phyloP scores from a whole-genome alignment of 1,284 basidiomycete species.

The Cyathus pygmaeus region DNA sequence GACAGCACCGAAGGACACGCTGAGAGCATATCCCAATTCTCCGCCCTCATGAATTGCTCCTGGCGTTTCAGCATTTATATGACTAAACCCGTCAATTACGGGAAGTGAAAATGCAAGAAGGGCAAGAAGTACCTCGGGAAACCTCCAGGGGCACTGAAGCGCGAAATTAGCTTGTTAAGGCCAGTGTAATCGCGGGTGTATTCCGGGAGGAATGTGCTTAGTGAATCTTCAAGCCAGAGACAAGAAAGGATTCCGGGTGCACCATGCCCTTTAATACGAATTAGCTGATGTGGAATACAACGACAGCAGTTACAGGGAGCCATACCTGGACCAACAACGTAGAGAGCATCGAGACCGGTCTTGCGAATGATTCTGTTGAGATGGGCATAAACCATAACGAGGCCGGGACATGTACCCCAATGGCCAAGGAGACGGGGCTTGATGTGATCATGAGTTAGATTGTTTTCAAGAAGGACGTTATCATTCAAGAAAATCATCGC shows the following conservation, averaged over 20 bases:
- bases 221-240: slow-evolving; percentile 85
- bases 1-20: slow-evolving; percentile 84
- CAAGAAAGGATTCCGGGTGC: slow-evolving; percentile 85
- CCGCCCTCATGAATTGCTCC: slow-evolving; percentile 92
- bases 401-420: slow-evolving; percentile 83
- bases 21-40: slow-evolving; percentile 89
- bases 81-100: slow-evolving; percentile 46
- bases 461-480: slow-evolving; percentile 74
- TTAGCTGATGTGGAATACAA: neutral
- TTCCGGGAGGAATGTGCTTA: slow-evolving; percentile 77
- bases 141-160: slow-evolving; percentile 73
- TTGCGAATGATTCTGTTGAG: slow-evolving; percentile 79
- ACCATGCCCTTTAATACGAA: slow-evolving; percentile 65
- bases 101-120: neutral
- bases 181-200: slow-evolving; percentile 74
- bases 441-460: slow-evolving; percentile 73
- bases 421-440: slow-evolving; percentile 83
- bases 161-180: slow-evolving; percentile 71
- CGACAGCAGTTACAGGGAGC: neutral
- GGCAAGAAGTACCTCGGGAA: slow-evolving; percentile 62
- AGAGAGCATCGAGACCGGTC: slow-evolving; percentile 67
- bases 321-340: slow-evolving; percentile 75
- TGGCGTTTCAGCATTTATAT: slow-evolving; percentile 84
- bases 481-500: slow-evolving; percentile 85
- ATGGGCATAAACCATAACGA: slow-evolving; percentile 84